Conservation (phyloP, 257 asterid species). For the Cruciata laevipes region DNA sequence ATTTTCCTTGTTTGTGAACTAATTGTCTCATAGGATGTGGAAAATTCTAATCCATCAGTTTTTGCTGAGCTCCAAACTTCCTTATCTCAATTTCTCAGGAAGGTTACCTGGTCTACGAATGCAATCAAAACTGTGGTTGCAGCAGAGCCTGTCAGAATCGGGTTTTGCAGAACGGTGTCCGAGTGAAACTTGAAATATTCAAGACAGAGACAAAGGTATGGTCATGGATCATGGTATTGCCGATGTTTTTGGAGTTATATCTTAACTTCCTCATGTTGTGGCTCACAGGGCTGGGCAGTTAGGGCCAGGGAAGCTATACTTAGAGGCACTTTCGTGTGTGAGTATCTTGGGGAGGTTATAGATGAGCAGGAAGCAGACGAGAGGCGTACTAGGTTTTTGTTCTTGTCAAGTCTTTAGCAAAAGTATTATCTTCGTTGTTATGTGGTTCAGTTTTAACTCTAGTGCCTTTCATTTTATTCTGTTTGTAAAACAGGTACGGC, state of each 20-base stretch:
- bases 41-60: neutral
- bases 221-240: neutral
- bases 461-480: constrained; percentile 4
- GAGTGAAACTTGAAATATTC: constrained; percentile 77
- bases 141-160: constrained; percentile 74
- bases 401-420: constrained; percentile 1
- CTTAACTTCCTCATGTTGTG: constrained; percentile 17
- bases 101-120: constrained; percentile 93
- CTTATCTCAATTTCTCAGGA: constrained; percentile 50
- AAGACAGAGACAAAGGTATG: constrained; percentile 85
- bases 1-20: too few relatives aligned
- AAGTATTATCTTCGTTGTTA: neutral
- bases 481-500: constrained; percentile 45
- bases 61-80: neutral
- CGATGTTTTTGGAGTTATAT: constrained; percentile 7
- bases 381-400: constrained; percentile 61
- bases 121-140: constrained; percentile 83
- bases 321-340: constrained; percentile 91
- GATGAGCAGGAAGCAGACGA: constrained; percentile 75
- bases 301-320: constrained; percentile 78
- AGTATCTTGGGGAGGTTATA: constrained; percentile 89
- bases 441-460: neutral
- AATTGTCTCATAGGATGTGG: neutral
- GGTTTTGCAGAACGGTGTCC: constrained; percentile 90
- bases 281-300: constrained; percentile 94